Evolutionary conservation across 2,329 filamentous ascomycete genomes (phyloP).

Genomic region (Fusarium sp.): DNA sequence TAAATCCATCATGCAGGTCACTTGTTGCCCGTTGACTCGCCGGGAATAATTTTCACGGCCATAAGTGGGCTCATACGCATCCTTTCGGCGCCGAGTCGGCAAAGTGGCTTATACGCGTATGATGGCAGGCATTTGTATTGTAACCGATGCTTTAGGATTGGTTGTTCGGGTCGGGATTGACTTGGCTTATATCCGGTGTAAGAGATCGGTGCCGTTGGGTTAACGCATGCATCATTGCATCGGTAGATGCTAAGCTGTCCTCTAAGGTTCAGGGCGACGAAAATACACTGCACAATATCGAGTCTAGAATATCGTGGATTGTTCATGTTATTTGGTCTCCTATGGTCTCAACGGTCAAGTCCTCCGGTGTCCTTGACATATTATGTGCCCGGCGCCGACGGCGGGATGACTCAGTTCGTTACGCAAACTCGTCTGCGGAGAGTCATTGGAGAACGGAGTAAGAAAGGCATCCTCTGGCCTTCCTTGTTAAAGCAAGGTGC

Average conservation of each 20-base stretch:
- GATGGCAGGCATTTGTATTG: background rate
- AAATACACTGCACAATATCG: background rate
- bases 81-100: constrained; percentile 36
- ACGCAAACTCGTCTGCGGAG: background rate
- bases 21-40: constrained; percentile 7
- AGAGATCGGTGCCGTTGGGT: background rate
- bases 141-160: background rate
- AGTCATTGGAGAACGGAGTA: background rate
- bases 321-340: background rate
- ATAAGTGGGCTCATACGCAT: constrained; percentile 20
- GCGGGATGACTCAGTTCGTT: constrained; percentile 1
- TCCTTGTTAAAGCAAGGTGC: background rate
- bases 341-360: background rate
- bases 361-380: background rate
- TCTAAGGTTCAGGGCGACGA: background rate
- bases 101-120: background rate
- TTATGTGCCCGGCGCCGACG: background rate
- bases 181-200: constrained; percentile 4
- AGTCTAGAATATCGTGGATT: background rate
- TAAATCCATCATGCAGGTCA: constrained; percentile 7
- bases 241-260: background rate
- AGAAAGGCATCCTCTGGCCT: background rate
- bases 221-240: background rate
- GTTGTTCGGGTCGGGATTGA: background rate
- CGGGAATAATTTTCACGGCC: background rate